Evolutionary conservation across 2,329 filamentous ascomycete genomes (phyloP), one percentile per base, ranked within the genome.

Genomic region (Nectriaceae sp.): DNA sequence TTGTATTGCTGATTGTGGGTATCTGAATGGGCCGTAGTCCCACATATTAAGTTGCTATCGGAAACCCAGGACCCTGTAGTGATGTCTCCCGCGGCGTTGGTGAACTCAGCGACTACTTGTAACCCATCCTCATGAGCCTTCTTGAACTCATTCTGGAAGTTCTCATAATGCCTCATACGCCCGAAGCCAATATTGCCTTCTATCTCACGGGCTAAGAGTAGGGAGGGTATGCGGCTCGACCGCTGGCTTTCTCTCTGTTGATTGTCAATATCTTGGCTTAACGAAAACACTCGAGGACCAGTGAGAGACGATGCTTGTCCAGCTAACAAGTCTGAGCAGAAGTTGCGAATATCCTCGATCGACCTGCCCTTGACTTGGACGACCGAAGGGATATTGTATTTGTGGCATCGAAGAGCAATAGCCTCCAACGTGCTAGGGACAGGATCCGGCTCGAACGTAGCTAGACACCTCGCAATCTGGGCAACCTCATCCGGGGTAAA

Each of bases 1-100:
- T 87, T 87, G 59, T 87, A 86, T 52, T 85, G 82, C 58, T 85
- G 82, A 48, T 85, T 86, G 36, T 83, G 79, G 0, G 72, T 67
- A 55, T 86, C 83, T 1, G 81, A 85, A 64, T 86, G 83, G 1
- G 79, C 78, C 0, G 81, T 83, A 0, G 83, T 82, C 26, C 83
- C 83, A 53, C 81, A 84, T n/a, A 86, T 60, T 43, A 85, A 81
- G 15, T 70, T 69, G n/a, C 72, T 61, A 18, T 77, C 60, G 0
- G 78, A 78, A 0, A 80, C 69, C 83, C 83, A 87, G 16, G 72
- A 73, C 41, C 84, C 71, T 3, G 82, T 79, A 19, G 75, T 71
- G 37, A 86, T 77, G 56, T 86, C 83, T 3, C 83, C 83, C 22
- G 83, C 82, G 44, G 81, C 84, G 55, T 80, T 78, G 2, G 76